A percentile compares a stretch with the other conserved stretches of the same genome.
These are phyloP conservation scores for Lodderomyces elongisporus DNA, from an alignment of 1,139 yeast species.

Conservation along the genomic window DNA sequence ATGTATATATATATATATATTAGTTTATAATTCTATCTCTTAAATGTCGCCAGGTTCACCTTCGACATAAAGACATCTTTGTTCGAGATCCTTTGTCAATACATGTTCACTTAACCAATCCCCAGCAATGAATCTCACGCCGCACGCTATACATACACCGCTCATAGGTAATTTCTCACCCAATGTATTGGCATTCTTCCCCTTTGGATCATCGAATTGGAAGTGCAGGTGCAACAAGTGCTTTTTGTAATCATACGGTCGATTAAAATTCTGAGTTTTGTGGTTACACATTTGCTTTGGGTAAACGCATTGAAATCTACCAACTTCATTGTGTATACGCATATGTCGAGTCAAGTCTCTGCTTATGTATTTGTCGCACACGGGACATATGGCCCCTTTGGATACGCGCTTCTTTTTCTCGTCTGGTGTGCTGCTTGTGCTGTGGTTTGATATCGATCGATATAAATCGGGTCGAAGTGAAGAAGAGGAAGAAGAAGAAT, in stretches of 20 bases:
- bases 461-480: slow-evolving; percentile 3
- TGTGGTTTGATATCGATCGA: slow-evolving; percentile 20
- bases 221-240: slow-evolving; percentile 44
- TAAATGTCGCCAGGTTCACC: too few species aligned
- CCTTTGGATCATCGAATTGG: slow-evolving; percentile 41
- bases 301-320: slow-evolving; percentile 43
- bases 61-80: slow-evolving; percentile 22
- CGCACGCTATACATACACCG: slow-evolving; percentile 41
- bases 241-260: slow-evolving; percentile 47
- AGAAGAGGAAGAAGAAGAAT: too few species aligned
- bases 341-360: slow-evolving; percentile 43
- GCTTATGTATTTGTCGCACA: slow-evolving; percentile 41
- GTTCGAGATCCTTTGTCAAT: slow-evolving; percentile 21
- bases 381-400: slow-evolving; percentile 38
- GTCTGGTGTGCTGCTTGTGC: slow-evolving; percentile 17
- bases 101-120: slow-evolving; percentile 43
- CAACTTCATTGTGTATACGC: slow-evolving; percentile 45
- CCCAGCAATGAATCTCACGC: slow-evolving; percentile 27
- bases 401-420: slow-evolving; percentile 21
- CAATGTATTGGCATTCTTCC: slow-evolving; percentile 38
- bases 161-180: slow-evolving; percentile 39
- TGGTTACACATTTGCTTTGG: slow-evolving; percentile 41
- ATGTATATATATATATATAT: too few species aligned
- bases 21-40: too few species aligned
- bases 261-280: slow-evolving; percentile 41